phyloP scores from a whole-genome alignment of 106 monocot genomes.

The Phalaenopsis equestris region DNA sequence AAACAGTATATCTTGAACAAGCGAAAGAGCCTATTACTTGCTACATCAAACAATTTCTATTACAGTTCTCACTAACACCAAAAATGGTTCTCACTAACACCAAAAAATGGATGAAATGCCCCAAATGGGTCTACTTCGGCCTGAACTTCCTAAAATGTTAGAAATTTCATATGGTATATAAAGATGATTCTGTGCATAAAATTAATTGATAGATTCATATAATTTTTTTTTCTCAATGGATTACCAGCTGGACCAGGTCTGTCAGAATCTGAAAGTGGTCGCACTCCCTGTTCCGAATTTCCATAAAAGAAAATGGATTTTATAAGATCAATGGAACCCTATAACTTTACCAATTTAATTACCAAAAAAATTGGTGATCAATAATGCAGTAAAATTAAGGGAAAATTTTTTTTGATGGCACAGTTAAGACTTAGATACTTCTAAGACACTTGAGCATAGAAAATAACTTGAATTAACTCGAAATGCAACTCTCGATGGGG shows the following conservation, averaged over 20 bases:
- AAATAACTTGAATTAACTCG: background rate
- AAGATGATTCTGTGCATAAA: background rate
- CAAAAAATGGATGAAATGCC: conserved; percentile 89
- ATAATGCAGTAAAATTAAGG: background rate
- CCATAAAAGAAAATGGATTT: background rate
- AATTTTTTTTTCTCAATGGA: background rate
- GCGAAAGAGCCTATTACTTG: too few species aligned
- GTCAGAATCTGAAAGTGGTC: conserved; percentile 50
- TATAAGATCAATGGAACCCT: background rate
- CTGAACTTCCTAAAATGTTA: conserved; percentile 33
- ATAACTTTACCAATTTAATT: background rate
- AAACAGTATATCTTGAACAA: too few species aligned
- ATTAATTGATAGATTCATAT: background rate
- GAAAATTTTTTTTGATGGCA: too few species aligned
- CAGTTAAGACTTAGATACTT: too few species aligned
- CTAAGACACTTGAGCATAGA: too few species aligned
- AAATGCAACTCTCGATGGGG: too few species aligned
- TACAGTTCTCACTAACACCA: conserved; percentile 49
- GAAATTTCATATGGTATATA: background rate
- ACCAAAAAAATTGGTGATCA: background rate
- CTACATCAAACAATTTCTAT: too few species aligned
- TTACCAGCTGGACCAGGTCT: conserved; percentile 57
- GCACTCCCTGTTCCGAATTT: conserved; percentile 31
- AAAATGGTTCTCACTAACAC: conserved; percentile 60
- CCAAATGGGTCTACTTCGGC: conserved; percentile 65